Base-by-base conservation (phyloP, 257 asterid species). In the Lavandula angustifolia region DNA sequence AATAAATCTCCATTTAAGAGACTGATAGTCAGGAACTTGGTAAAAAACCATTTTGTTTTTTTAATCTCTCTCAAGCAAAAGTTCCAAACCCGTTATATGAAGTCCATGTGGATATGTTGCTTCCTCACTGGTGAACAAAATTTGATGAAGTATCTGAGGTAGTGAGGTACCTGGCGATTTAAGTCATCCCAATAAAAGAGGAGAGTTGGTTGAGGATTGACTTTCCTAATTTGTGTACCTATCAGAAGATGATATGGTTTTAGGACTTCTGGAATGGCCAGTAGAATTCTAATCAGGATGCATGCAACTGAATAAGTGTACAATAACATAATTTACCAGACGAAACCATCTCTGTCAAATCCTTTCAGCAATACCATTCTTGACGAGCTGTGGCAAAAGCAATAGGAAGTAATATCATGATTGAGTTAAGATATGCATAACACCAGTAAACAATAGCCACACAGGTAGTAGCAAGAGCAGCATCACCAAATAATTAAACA, bases 191-290 rank as follows among this genome's bases (percentile, higher is more conserved):
- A 88, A 75, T 80, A 82, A 73, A 88, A 88, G 47, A 88, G 82
- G 62, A 88, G 85, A 35, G 96, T 85, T 35, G 95, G 89, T 65
- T 66, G 75, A 73, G 88, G 91, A 75, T 84, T 44, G 87, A 60
- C 92, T 88, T 71, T 55, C 83, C 70, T 85, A 88, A 71, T 81
- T 84, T 55, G 96, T 88, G 81, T 81, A 81, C 96, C 96, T 88
- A 69, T 50, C 64, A 73, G 41, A 71, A 58, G 51, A 76, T 66
- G 64, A 46, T 29, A 57, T 66, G 68, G 52, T 67, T 42, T n/a
- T 40, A 64, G 43, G 59, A 41, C 47, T 54, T 69, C 59, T 22
- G 35, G 33, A 14, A 67, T 37, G 65, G 51, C 51, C 54, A 64
- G 11, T 31, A 62, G 12, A 52, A 29, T 34, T 51, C 40, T 14